phyloP scores from a whole-genome alignment of 2,329 filamentous ascomycete species.

The Diaporthe citri region DNA sequence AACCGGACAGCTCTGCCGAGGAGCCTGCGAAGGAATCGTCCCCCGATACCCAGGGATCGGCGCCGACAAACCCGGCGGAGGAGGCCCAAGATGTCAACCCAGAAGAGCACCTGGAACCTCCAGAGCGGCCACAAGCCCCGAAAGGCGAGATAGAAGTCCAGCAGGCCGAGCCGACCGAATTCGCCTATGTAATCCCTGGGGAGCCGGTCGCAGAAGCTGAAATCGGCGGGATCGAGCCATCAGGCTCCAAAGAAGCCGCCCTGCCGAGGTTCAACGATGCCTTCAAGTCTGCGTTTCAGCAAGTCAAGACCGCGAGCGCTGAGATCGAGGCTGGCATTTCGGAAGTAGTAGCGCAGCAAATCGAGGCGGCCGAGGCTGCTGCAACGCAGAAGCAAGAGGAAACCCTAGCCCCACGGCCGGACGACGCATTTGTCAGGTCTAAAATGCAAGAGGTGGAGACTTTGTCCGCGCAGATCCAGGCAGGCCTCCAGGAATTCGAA shows the following conservation, averaged over 20 bases:
- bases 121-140: not conserved
- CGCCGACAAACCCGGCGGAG: not conserved
- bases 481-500: not conserved
- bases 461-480: not conserved
- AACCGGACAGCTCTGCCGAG: slow-evolving; percentile 24
- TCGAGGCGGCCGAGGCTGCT: slow-evolving; percentile 34
- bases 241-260: not conserved
- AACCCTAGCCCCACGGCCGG: not conserved
- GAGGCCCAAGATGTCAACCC: slow-evolving; percentile 14
- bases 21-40: slow-evolving; percentile 21
- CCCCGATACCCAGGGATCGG: slow-evolving; percentile 5
- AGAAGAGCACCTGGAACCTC: slow-evolving; percentile 25
- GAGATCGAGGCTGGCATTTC: slow-evolving; percentile 45
- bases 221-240: slow-evolving; percentile 1
- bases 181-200: slow-evolving; percentile 4
- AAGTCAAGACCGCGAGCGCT: slow-evolving; percentile 31
- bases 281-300: slow-evolving; percentile 36
- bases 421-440: not conserved
- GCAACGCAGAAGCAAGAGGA: not conserved
- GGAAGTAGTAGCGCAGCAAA: slow-evolving; percentile 41
- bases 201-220: slow-evolving; percentile 16
- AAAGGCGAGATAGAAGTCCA: slow-evolving; percentile 21
- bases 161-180: slow-evolving; percentile 22
- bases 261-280: slow-evolving; percentile 26
- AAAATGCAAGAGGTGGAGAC: not conserved